Conservation (phyloP, 257 asterid species). For the Mitragyna speciosa region DNA sequence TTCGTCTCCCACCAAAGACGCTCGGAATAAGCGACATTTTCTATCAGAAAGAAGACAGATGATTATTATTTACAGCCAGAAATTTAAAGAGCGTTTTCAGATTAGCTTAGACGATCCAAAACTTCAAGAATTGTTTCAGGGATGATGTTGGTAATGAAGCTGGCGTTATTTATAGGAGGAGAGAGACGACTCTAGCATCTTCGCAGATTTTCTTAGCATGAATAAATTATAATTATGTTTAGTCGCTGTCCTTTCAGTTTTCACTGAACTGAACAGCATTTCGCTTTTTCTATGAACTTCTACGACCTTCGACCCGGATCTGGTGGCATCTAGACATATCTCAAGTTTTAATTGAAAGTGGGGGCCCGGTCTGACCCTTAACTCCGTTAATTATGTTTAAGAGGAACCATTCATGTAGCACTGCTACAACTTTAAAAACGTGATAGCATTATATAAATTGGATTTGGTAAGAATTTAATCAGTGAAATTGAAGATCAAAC, state of each 20-base stretch:
- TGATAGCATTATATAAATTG: too few relatives aligned
- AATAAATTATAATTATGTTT: too few relatives aligned
- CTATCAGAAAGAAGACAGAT: too few relatives aligned
- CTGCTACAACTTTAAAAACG: too few relatives aligned
- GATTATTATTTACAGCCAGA: too few relatives aligned
- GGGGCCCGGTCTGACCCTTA: not conserved
- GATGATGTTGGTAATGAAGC: not conserved
- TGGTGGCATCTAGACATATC: not conserved
- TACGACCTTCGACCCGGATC: not conserved
- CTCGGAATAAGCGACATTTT: conserved; percentile 26
- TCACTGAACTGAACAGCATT: not conserved
- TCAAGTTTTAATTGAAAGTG: not conserved
- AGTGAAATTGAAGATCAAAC: too few relatives aligned
- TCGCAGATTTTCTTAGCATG: not conserved
- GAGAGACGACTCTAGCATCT: not conserved
- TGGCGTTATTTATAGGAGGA: not conserved
- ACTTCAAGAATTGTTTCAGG: not conserved
- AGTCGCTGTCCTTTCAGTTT: not conserved
- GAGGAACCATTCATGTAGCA: too few relatives aligned
- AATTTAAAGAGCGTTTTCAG: too few relatives aligned
- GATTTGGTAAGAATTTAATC: too few relatives aligned
- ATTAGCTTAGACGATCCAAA: not conserved
- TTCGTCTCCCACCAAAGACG: conserved; percentile 21
- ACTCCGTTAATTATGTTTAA: too few relatives aligned
- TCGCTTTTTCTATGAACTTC: not conserved